Base-by-base conservation (phyloP, 2,329 filamentous ascomycete genomes). In the Cercospora sojina region DNA sequence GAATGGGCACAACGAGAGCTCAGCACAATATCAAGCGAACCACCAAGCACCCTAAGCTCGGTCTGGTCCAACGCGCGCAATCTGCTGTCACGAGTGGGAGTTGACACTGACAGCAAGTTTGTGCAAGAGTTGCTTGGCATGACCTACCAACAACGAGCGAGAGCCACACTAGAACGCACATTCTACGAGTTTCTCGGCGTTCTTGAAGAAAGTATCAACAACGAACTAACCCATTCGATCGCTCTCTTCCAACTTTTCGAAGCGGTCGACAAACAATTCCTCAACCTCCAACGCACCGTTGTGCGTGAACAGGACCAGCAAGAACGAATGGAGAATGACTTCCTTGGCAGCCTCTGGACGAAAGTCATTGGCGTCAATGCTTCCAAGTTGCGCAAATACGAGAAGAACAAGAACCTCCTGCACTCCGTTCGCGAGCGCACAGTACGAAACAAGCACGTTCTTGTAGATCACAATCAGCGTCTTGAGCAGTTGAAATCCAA, bases 1-100 rank as follows among this genome's bases (percentile, higher is more conserved):
- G 92, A 97, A 76, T 97, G 94, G 94, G 91, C 92, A 13, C 90
- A 90, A 75, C 88, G 93, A 70, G 93, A 97, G 78, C 86, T 98
- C 13, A 84, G 88, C 67, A 88, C 88, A 55, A 82, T 95, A 64
- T 86, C 88, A 68, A 83, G 83, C 23, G 81, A 85, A 20, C 87
- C 88, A 6, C 84, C 86, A 0, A 86, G 85, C 51, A 85, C 88
- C 2, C 80, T 96, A 23, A 87, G 89, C 18, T 87, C 88, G n/a
- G 86, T 90, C 51, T 92, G 93, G 76, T 91, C 92, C 78, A 96
- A 96, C 76, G 82, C 97, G 57, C 91, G 97, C 82, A 89, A 86
- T 72, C 80, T 94, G 43, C 85, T 97, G 64, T 90, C 87, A 64
- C 84, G 86, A 41, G 81, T 86, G 12, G 89, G 86, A 59, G 58